Conservation (phyloP, 352 stramenopile species). For the Pythium vanterpoolii region DNA sequence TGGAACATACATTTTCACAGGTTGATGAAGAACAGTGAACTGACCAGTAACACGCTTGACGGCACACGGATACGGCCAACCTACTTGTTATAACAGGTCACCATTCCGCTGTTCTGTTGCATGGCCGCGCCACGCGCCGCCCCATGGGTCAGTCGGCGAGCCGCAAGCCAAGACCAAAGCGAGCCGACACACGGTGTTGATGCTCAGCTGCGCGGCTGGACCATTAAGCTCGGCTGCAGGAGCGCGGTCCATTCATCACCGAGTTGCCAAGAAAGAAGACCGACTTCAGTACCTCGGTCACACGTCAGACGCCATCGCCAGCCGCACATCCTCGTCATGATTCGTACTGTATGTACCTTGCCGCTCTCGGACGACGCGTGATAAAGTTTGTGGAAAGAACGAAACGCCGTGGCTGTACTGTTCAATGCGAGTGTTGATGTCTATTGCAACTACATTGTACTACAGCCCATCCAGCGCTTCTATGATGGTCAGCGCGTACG, state of each 20-base stretch:
- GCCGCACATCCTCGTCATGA: background rate
- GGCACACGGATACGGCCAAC: background rate
- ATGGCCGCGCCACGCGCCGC: background rate
- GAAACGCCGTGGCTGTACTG: too few species aligned
- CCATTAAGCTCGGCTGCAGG: background rate
- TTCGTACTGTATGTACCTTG: too few species aligned
- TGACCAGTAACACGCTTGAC: background rate
- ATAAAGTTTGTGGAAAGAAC: too few species aligned
- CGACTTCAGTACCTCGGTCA: background rate
- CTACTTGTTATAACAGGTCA: background rate
- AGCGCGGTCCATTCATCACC: background rate
- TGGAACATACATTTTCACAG: background rate
- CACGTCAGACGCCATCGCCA: background rate
- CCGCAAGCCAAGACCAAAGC: background rate
- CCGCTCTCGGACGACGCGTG: too few species aligned
- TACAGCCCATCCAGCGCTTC: background rate
- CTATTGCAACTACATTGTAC: background rate
- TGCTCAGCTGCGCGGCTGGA: background rate
- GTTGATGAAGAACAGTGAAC: background rate
- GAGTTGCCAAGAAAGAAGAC: background rate
- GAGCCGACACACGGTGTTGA: background rate
- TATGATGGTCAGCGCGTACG: background rate
- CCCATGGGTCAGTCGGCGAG: background rate
- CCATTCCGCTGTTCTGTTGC: background rate
- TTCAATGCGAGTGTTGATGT: background rate